Conservation (phyloP, 2,329 filamentous ascomycete genomes). For the Aspergillus oerlinghausenensis region DNA sequence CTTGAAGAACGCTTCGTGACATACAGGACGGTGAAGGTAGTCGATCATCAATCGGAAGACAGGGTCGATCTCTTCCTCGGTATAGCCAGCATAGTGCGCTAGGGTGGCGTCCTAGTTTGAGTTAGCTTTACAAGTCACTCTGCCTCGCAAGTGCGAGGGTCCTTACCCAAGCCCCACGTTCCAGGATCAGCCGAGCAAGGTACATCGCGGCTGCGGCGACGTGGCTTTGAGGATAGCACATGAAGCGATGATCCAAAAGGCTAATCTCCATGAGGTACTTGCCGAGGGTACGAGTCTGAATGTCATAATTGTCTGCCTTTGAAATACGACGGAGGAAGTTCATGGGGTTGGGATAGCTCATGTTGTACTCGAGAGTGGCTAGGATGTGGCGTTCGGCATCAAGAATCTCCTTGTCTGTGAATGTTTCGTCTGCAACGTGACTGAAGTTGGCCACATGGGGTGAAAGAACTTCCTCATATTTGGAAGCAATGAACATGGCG, state of each 20-base stretch:
- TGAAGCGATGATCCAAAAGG: constrained; percentile 89
- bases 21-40: constrained; percentile 84
- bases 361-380: constrained; percentile 85
- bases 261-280: constrained; percentile 99
- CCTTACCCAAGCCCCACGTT: constrained; percentile 87
- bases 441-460: constrained; percentile 97
- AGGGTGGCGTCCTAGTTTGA: constrained; percentile 68
- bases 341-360: constrained; percentile 99
- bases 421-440: constrained; percentile 94
- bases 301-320: constrained; percentile 99
- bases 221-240: constrained; percentile 82
- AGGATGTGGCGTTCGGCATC: constrained; percentile 96
- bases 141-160: not conserved
- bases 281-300: constrained; percentile 91
- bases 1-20: constrained; percentile 98
- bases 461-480: constrained; percentile 97
- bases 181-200: constrained; percentile 81
- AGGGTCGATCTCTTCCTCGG: constrained; percentile 85
- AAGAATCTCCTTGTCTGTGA: constrained; percentile 89
- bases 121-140: constrained; percentile 16
- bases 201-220: constrained; percentile 94
- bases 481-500: constrained; percentile 98
- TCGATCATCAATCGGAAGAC: constrained; percentile 94
- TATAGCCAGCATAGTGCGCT: constrained; percentile 87
- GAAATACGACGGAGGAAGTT: constrained; percentile 98